Percentiles rank a stretch among this genome's conserved stretches.
Conservation (phyloP, 1,284 basidiomycete species). For the Trametes hirsuta region DNA sequence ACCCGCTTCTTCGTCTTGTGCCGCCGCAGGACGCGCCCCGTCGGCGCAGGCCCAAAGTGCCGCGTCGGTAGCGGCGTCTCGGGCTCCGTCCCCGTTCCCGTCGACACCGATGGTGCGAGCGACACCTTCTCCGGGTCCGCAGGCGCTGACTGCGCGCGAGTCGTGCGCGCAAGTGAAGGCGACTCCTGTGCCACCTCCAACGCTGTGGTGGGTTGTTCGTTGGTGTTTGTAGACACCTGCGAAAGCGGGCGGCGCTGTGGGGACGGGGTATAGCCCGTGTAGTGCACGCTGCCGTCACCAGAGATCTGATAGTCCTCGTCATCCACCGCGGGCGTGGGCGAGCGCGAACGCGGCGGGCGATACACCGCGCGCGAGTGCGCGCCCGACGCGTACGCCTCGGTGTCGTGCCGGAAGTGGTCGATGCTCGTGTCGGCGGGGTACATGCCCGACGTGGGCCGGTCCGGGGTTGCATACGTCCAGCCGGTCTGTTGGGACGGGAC, state of each 20-base stretch:
- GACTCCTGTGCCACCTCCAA: conserved; percentile 1
- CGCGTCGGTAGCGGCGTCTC: conserved; percentile 61
- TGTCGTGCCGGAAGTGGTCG: conserved; percentile 49
- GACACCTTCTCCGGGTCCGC: conserved; percentile 29
- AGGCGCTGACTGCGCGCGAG: conserved; percentile 22
- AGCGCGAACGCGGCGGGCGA: conserved; percentile 61
- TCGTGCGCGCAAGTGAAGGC: conserved; percentile 13
- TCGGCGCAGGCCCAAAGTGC: conserved; percentile 87
- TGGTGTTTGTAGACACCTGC: conserved; percentile 24
- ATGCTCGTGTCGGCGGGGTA: conserved; percentile 28
- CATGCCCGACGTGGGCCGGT: conserved; percentile 16
- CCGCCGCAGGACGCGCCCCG: conserved; percentile 75
- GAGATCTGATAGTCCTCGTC: conserved; percentile 69
- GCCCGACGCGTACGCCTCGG: conserved; percentile 69
- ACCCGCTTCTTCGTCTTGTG: conserved; percentile 76
- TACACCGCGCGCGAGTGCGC: conserved; percentile 52
- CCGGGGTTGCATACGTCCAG: conserved; percentile 19
- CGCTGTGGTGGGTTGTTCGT: not conserved
- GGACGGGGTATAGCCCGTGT: conserved; percentile 44
- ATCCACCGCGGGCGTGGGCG: conserved; percentile 71
- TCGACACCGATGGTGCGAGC: conserved; percentile 23
- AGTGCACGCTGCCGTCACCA: conserved; percentile 55
- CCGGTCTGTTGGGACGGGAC: conserved; percentile 21
- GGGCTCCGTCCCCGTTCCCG: conserved; percentile 25
- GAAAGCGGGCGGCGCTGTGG: conserved; percentile 20